Base-by-base conservation (phyloP, 2,329 filamentous ascomycete genomes). In the Alternaria sp. region DNA sequence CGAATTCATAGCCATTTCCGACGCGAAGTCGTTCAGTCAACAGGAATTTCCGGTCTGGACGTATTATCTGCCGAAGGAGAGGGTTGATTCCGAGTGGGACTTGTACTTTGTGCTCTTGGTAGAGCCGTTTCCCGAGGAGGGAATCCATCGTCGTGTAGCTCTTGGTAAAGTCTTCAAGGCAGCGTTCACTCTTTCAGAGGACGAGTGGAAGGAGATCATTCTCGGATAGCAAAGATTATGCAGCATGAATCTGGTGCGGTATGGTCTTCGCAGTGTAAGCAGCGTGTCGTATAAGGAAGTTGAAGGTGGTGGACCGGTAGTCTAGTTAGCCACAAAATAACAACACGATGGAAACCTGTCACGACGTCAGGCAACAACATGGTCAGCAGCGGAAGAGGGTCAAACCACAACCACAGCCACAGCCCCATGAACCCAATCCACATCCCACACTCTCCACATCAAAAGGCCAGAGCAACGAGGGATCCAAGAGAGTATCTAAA, bases 351-450 rank as follows among this genome's bases (percentile, higher is more conserved):
- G 56, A 46, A 54, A 54, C 56, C 69, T 70, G 54, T 64, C 62
- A 63, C 58, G 43, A 62, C 57, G 66, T 68, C 57, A 70, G 67
- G 67, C 52, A 43, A 46, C 11, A 25, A n/a, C 12, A 47, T 30
- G 52, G 50, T 57, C 49, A 49, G 50, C 47, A 32, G 54, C 30
- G 43, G 58, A 66, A 45, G 50, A 52, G 52, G 62, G 43, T 57
- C 66, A 64, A 68, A 70, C 66, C 63, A 64, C 59, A 44, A 19
- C 43, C 36, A 46, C 32, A 50, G 19, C 9, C 44, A 59, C 43
- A 26, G 19, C 32, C 40, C 8, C 3, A 32, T 8, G 1, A 4
- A 32, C 0, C 57, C 54, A 17, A 19, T 8, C 57, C 32, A 25
- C 21, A 21, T 26, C 10, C 54, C 11, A 2, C 25, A 36, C 49